These are phyloP conservation scores for Auricularia cornea DNA, from an alignment of 768 basidiomycete genomes.

Conservation along the genomic window DNA sequence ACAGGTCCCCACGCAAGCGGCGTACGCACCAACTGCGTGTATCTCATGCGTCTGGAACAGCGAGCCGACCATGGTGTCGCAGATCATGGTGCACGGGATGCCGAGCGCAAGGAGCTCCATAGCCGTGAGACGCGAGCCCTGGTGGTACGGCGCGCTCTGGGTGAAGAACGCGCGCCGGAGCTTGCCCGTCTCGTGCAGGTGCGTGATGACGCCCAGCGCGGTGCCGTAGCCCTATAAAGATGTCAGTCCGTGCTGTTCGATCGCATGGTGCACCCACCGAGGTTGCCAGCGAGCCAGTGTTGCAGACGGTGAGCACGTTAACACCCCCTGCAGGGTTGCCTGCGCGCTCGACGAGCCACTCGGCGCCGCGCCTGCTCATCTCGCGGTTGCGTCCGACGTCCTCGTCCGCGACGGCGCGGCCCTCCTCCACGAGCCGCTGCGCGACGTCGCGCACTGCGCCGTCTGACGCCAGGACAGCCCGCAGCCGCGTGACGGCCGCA, in stretches of 20 bases:
- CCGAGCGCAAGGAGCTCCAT: slow-evolving; percentile 78
- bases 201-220: slow-evolving; percentile 87
- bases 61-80: slow-evolving; percentile 96
- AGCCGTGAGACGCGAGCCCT: slow-evolving; percentile 84
- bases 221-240: slow-evolving; percentile 83
- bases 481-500: slow-evolving; percentile 70
- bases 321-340: slow-evolving; percentile 37
- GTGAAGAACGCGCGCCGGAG: slow-evolving; percentile 84
- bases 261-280: slow-evolving; percentile 64
- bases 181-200: slow-evolving; percentile 69
- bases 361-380: slow-evolving; percentile 80
- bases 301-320: slow-evolving; percentile 90
- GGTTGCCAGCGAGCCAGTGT: slow-evolving; percentile 93
- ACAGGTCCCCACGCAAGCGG: background rate
- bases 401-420: slow-evolving; percentile 67
- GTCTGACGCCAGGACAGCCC: slow-evolving; percentile 36
- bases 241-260: slow-evolving; percentile 5
- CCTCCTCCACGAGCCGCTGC: slow-evolving; percentile 59
- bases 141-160: slow-evolving; percentile 91
- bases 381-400: slow-evolving; percentile 79
- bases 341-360: slow-evolving; percentile 63
- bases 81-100: slow-evolving; percentile 88
- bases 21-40: slow-evolving; percentile 62
- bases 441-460: slow-evolving; percentile 37
- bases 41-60: slow-evolving; percentile 82